A percentile compares a stretch with the other conserved stretches of the same genome.
Conservation (phyloP, 2,329 filamentous ascomycete species). For the Hypoxylon sp. region DNA sequence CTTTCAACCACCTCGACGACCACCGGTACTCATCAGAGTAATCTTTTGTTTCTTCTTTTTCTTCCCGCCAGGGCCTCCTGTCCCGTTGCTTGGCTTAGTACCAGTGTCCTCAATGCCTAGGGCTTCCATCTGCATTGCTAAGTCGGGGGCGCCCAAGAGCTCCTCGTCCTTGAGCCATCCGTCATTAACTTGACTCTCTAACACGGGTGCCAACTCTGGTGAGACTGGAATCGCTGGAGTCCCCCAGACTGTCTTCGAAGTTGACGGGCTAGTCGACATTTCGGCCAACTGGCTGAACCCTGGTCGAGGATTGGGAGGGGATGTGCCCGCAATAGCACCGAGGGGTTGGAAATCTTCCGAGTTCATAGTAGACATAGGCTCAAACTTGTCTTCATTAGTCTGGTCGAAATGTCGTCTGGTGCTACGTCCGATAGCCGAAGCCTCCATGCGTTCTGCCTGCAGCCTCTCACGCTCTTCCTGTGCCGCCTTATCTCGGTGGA, state of each 20-base stretch:
- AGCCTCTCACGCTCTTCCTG: constrained; percentile 88
- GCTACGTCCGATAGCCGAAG: constrained; percentile 72
- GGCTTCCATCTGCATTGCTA: constrained; percentile 70
- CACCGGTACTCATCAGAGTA: constrained; percentile 76
- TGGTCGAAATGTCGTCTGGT: constrained; percentile 56
- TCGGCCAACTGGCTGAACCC: constrained; percentile 78
- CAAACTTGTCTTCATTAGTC: constrained; percentile 57
- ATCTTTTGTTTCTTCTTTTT: constrained; percentile 82
- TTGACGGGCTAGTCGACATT: constrained; percentile 83
- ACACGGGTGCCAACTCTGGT: constrained; percentile 62
- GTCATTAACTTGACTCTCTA: constrained; percentile 69
- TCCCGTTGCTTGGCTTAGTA: constrained; percentile 40
- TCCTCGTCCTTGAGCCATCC: constrained; percentile 89
- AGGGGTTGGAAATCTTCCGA: constrained; percentile 76
- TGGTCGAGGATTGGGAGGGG: constrained; percentile 68
- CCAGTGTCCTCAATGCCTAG: constrained; percentile 56
- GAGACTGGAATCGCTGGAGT: constrained; percentile 76
- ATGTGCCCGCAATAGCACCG: constrained; percentile 61
- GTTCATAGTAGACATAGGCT: constrained; percentile 59
- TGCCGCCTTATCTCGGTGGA: constrained; percentile 83
- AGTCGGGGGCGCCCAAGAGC: constrained; percentile 72
- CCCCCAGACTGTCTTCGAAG: constrained; percentile 90
- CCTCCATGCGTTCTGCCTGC: constrained; percentile 84
- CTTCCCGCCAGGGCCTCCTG: constrained; percentile 59
- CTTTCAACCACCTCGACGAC: constrained; percentile 54